Base-by-base conservation (phyloP, 2,329 filamentous ascomycete genomes). In the Escovopsis sp. region DNA sequence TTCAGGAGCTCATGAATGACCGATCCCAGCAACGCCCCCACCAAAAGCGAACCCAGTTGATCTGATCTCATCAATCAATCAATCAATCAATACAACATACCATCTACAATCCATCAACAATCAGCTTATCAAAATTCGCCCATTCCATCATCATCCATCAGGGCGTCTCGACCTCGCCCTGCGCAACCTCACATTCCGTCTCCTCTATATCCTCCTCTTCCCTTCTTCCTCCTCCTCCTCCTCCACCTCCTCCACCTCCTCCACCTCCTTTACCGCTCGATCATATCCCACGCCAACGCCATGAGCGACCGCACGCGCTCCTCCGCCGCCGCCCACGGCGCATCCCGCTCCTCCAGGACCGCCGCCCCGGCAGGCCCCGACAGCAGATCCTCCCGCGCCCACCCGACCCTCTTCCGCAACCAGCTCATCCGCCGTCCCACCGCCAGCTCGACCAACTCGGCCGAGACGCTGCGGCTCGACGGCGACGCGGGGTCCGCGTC, bases 351-450 rank as follows among this genome's bases (percentile, higher is more conserved):
- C 7, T 39, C 39, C 9, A 32, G 43, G 35, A 39, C 39, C 33
- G 20, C 39, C 31, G 43, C 37, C 25, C 31, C 40, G 13, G 42
- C 42, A 13, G 24, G 36, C 24, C 11, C 25, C 27, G 11, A 12
- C 27, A 30, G 27, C 27, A 30, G 27, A 30, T 30, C 27, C 27
- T 30, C 27, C 25, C 39, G n/a, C 35, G 37, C 29, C 35, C 36
- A 39, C 54, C 41, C 53, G 51, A 77, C 76, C 57, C 66, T 78
- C 41, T 77, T 79, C 58, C 74, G 76, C 53, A 67, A 65, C 57
- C 68, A 76, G 46, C 65, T 77, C 43, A 72, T 69, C 39, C 67
- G 73, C 30, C 70, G 73, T 24, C 70, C 72, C n/a, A 71, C 73
- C 4, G 64, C 64, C 13, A 51, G 55, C 32, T 59, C 58, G 15